Conservation (phyloP, 371 early-diverging fungal genomes). For the Syncephalastrum contaminatum region DNA sequence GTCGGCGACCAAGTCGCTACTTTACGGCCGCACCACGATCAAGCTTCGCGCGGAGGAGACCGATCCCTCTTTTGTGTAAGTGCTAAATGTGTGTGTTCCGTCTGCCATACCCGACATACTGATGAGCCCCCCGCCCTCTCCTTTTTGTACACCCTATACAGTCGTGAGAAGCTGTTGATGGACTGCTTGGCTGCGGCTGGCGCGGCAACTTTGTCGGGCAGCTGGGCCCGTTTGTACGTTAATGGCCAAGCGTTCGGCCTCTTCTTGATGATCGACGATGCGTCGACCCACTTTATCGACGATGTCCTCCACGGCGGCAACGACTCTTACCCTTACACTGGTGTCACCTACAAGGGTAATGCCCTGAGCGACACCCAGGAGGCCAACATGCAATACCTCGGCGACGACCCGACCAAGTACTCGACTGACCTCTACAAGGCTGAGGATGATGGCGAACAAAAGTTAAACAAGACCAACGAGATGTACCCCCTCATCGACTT, state of each 20-base stretch:
- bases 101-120: background rate
- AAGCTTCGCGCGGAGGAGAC: constrained; percentile 55
- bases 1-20: constrained; percentile 18
- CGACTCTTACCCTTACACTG: constrained; percentile 24
- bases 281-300: constrained; percentile 45
- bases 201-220: constrained; percentile 48
- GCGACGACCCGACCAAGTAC: constrained; percentile 25
- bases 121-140: background rate
- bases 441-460: constrained; percentile 27
- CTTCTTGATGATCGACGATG: constrained; percentile 58
- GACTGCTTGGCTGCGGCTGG: constrained; percentile 54
- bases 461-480: constrained; percentile 16
- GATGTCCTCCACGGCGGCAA: constrained; percentile 39
- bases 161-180: constrained; percentile 50
- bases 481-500: constrained; percentile 25
- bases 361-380: constrained; percentile 26
- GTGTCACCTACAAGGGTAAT: constrained; percentile 40
- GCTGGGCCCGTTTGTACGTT: constrained; percentile 51
- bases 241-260: constrained; percentile 53
- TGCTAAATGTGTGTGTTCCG: background rate
- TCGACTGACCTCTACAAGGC: constrained; percentile 39
- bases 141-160: constrained; percentile 11
- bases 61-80: constrained; percentile 48
- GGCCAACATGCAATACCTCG: constrained; percentile 36
- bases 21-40: constrained; percentile 49